phyloP scores from a whole-genome alignment of 768 basidiomycete genomes.

The Dentipellis sp. region DNA sequence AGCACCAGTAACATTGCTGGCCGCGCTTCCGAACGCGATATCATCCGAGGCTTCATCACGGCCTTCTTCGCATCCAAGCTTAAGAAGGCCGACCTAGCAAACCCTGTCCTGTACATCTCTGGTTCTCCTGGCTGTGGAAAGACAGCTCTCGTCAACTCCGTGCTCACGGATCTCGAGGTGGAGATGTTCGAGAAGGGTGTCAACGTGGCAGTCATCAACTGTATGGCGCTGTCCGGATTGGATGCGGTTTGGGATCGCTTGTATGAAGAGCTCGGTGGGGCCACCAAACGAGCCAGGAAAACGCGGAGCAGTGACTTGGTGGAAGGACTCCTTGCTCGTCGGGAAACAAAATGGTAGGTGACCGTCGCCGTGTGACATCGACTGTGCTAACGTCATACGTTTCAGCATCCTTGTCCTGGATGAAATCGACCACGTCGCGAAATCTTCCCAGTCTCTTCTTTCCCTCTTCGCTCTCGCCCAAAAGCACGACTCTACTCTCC shows the following conservation, averaged over 20 bases:
- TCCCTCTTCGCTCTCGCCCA: constrained; percentile 64
- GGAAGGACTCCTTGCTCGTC: constrained; percentile 32
- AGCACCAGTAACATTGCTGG: constrained; percentile 50
- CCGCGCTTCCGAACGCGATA: constrained; percentile 52
- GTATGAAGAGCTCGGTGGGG: constrained; percentile 40
- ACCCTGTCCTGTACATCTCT: constrained; percentile 72
- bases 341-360: constrained; percentile 44
- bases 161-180: constrained; percentile 35
- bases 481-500: constrained; percentile 39
- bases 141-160: constrained; percentile 70
- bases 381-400: background rate
- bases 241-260: constrained; percentile 67
- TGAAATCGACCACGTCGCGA: constrained; percentile 77
- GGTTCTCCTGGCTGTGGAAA: constrained; percentile 92
- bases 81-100: constrained; percentile 16
- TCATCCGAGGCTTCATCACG: constrained; percentile 49
- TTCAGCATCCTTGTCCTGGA: constrained; percentile 71
- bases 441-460: constrained; percentile 46
- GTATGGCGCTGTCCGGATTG: constrained; percentile 64
- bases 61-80: constrained; percentile 33
- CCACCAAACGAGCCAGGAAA: constrained; percentile 33
- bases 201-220: constrained; percentile 57
- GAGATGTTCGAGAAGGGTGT: constrained; percentile 28
- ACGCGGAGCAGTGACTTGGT: constrained; percentile 28
- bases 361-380: background rate